A percentile compares a stretch with the other conserved stretches of the same genome.
Evolutionary conservation across 352 stramenopile species (phyloP).

Genomic region (Phytophthora citricola): DNA sequence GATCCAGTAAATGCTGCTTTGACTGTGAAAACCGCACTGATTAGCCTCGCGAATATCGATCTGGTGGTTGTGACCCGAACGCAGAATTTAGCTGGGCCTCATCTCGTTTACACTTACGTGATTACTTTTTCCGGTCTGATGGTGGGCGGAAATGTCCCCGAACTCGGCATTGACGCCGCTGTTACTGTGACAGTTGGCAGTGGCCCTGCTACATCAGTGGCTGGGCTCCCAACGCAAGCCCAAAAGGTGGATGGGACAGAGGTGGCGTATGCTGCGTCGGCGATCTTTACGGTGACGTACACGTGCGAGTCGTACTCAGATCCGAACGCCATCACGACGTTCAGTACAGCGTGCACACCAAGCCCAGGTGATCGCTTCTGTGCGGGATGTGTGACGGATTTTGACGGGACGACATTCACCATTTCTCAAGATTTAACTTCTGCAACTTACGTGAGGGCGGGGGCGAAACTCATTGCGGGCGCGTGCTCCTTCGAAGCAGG

Average conservation of each 20-base stretch:
- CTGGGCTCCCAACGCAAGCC: conserved; percentile 44
- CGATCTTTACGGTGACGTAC: conserved; percentile 64
- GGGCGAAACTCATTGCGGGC: conserved; percentile 54
- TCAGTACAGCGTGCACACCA: conserved; percentile 65
- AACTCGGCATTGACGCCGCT: conserved; percentile 56
- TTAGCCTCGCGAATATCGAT: conserved; percentile 66
- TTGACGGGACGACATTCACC: conserved; percentile 67
- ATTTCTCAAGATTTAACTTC: conserved; percentile 37
- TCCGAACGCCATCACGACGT: conserved; percentile 55
- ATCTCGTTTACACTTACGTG: conserved; percentile 79
- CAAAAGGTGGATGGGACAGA: conserved; percentile 51
- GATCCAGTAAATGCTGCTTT: conserved; percentile 11
- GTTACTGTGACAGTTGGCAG: conserved; percentile 35
- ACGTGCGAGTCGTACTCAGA: conserved; percentile 90
- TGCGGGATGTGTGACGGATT: conserved; percentile 65
- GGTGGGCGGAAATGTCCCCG: conserved; percentile 89
- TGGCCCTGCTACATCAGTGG: conserved; percentile 11
- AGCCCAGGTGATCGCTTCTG: conserved; percentile 39
- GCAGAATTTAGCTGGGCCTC: conserved; percentile 27
- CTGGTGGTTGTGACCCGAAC: conserved; percentile 44
- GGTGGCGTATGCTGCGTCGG: conserved; percentile 42
- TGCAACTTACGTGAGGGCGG: not conserved
- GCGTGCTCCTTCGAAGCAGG: conserved; percentile 66
- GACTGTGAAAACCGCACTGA: conserved; percentile 39
- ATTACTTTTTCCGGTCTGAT: conserved; percentile 88